Percentiles rank a stretch among this genome's conserved stretches.
Evolutionary conservation across 176 grass and related monocot species (phyloP).

Genomic region (Bromus sterilis): DNA sequence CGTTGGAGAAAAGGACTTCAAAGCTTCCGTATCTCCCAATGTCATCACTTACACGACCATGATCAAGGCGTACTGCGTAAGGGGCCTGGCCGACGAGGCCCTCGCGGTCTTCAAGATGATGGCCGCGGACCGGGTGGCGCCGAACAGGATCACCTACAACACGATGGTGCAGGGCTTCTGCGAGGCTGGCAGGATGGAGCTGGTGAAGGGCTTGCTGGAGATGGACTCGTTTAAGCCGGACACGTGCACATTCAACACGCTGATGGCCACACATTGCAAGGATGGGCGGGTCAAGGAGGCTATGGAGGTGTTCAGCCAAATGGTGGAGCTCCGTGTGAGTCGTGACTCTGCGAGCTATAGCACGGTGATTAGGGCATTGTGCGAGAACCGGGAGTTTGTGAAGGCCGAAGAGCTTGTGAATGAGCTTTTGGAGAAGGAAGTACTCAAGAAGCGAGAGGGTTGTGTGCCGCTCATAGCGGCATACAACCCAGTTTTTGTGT

Average conservation of each 20-base stretch:
- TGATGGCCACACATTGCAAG: constrained; percentile 44
- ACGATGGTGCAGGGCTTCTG: constrained; percentile 87
- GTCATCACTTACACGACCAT: constrained; percentile 85
- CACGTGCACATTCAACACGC: constrained; percentile 84
- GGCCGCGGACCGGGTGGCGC: constrained; percentile 29
- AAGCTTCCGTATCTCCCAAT: constrained; percentile 22
- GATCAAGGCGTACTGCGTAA: constrained; percentile 59
- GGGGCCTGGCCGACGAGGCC: constrained; percentile 39
- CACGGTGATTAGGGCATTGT: constrained; percentile 49
- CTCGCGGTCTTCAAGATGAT: constrained; percentile 48
- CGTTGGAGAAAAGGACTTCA: neutral
- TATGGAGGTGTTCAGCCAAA: constrained; percentile 61
- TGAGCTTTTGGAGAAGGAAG: constrained; percentile 66
- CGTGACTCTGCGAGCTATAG: constrained; percentile 76
- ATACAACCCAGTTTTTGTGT: constrained; percentile 69
- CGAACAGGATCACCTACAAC: constrained; percentile 80
- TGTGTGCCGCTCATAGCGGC: constrained; percentile 50
- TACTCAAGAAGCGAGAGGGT: constrained; percentile 49
- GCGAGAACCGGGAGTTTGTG: constrained; percentile 37
- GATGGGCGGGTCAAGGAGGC: constrained; percentile 36
- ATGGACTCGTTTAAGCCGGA: constrained; percentile 54
- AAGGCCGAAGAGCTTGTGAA: constrained; percentile 66
- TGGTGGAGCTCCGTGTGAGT: constrained; percentile 52
- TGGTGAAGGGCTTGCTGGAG: constrained; percentile 55
- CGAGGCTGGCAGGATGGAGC: constrained; percentile 72